Percentiles rank a stretch among this genome's conserved stretches.
Conservation (phyloP, 108 stramenopile species). For the Nitzschia sp. region DNA sequence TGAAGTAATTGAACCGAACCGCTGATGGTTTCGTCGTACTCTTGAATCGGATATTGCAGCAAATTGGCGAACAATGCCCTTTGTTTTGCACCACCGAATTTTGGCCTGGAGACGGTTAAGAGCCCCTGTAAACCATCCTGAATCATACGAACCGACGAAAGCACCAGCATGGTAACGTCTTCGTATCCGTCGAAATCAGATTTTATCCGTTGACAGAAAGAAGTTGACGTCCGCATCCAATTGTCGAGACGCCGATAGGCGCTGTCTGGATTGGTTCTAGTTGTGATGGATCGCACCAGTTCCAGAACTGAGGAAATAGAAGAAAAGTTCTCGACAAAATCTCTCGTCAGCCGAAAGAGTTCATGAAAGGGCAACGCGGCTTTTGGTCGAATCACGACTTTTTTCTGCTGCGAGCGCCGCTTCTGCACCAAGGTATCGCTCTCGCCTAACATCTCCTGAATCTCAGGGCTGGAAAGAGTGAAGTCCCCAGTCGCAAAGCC, state of each 20-base stretch:
- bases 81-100: background rate
- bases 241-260: slow-evolving; percentile 53
- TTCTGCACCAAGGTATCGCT: slow-evolving; percentile 31
- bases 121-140: slow-evolving; percentile 51
- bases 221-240: slow-evolving; percentile 75
- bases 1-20: background rate
- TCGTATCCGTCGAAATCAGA: slow-evolving; percentile 65
- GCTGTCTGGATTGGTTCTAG: background rate
- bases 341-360: slow-evolving; percentile 74
- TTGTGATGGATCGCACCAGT: slow-evolving; percentile 29
- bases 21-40: slow-evolving; percentile 6
- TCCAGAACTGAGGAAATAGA: slow-evolving; percentile 35
- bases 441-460: slow-evolving; percentile 19
- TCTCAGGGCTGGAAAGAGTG: slow-evolving; percentile 26
- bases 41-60: slow-evolving; percentile 24
- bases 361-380: slow-evolving; percentile 68
- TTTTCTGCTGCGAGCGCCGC: slow-evolving; percentile 49
- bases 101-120: background rate
- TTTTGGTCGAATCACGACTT: slow-evolving; percentile 74
- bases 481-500: slow-evolving; percentile 62
- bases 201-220: slow-evolving; percentile 68
- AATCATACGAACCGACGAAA: slow-evolving; percentile 63
- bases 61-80: slow-evolving; percentile 19
- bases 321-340: slow-evolving; percentile 50
- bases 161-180: slow-evolving; percentile 74